phyloP scores from a whole-genome alignment of 306 rosid species.

The Sphenostylis stenocarpa region DNA sequence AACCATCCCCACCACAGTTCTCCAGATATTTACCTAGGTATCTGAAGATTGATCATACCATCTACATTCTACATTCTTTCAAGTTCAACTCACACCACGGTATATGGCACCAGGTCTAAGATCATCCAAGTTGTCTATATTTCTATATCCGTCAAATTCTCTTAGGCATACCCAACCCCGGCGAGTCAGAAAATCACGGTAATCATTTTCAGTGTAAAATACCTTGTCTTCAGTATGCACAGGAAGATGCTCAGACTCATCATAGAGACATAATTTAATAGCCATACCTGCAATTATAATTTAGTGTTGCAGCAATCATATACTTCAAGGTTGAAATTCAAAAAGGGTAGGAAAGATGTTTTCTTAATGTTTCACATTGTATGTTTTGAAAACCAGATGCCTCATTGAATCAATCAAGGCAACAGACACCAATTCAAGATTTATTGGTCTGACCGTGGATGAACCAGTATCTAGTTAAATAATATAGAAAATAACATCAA shows the following conservation, averaged over 20 bases:
- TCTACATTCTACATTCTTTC: constrained; percentile 35
- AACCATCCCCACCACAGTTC: constrained; percentile 31
- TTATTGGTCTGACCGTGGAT: too few species aligned
- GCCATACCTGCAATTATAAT: constrained; percentile 73
- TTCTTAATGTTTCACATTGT: neutral
- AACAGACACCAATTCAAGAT: too few species aligned
- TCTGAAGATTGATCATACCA: constrained; percentile 28
- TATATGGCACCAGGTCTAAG: constrained; percentile 86
- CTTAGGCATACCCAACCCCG: constrained; percentile 78
- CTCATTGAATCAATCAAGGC: too few species aligned
- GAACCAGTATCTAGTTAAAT: too few species aligned
- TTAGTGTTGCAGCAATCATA: constrained; percentile 19
- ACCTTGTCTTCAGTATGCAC: constrained; percentile 86
- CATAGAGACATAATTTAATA: constrained; percentile 78
- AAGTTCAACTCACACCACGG: constrained; percentile 80
- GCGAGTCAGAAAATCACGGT: constrained; percentile 73
- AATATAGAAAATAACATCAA: too few species aligned
- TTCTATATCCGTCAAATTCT: constrained; percentile 81
- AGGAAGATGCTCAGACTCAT: constrained; percentile 73
- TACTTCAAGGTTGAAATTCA: neutral
- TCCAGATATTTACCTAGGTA: neutral
- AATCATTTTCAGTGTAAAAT: constrained; percentile 87
- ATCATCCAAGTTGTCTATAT: constrained; percentile 86
- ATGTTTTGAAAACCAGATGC: too few species aligned
- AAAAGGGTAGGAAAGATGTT: neutral